Conservation (phyloP, 257 asterid genomes). For the Nicotiana attenuata region DNA sequence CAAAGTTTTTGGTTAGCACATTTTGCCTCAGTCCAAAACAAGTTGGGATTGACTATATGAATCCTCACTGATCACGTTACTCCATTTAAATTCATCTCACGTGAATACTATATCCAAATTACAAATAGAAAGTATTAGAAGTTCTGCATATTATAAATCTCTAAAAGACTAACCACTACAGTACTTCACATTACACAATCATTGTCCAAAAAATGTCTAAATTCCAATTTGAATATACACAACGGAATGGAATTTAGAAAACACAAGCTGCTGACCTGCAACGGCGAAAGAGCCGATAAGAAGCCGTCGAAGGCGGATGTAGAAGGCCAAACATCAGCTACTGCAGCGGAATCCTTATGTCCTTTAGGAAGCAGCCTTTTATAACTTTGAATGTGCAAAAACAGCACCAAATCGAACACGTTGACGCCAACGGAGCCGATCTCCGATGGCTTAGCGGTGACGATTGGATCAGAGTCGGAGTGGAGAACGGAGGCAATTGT, state of each 20-base stretch:
- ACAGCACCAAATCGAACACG: conserved; percentile 74
- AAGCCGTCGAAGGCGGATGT: conserved; percentile 93
- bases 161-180: background rate
- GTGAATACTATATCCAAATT: too few relatives aligned
- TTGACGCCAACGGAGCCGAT: conserved; percentile 54
- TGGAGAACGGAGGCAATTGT: conserved; percentile 61
- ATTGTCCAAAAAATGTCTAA: background rate
- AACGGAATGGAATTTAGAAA: background rate
- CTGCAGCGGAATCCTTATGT: conserved; percentile 86
- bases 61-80: too few relatives aligned
- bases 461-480: conserved; percentile 59
- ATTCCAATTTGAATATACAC: background rate
- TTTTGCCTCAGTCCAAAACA: background rate
- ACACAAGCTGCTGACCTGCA: conserved; percentile 45
- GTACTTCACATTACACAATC: background rate
- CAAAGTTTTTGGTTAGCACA: background rate
- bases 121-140: too few relatives aligned
- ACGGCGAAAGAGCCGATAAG: conserved; percentile 82
- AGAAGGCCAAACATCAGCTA: conserved; percentile 98
- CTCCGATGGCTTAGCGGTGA: conserved; percentile 38
- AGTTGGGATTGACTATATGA: too few relatives aligned
- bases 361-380: conserved; percentile 90
- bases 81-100: too few relatives aligned
- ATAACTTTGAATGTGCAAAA: conserved; percentile 76
- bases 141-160: too few relatives aligned